Percentiles rank a stretch among this genome's conserved stretches.
phyloP scores from a whole-genome alignment of 2,329 filamentous ascomycete species.

The Calonectria pteridis region DNA sequence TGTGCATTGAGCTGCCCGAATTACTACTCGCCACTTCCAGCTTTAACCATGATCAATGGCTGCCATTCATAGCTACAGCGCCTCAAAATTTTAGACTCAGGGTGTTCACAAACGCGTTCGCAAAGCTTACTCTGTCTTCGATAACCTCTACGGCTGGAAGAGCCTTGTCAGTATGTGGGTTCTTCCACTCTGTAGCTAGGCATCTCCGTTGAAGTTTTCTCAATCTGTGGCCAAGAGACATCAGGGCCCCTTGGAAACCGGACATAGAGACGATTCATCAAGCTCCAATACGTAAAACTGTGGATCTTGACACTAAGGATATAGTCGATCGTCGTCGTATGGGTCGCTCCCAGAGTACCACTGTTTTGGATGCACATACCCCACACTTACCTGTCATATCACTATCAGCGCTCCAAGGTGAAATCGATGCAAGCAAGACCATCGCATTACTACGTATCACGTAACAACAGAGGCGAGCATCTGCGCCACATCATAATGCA shows the following conservation, averaged over 20 bases:
- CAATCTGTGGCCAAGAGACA: neutral
- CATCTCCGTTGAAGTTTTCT: no score
- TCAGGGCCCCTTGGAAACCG: neutral
- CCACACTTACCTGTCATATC: no score
- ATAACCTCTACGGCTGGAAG: no score
- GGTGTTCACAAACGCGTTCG: no score
- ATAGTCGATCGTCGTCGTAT: neutral
- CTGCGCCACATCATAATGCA: neutral
- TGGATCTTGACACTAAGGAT: neutral
- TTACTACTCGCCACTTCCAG: no score
- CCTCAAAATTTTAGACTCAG: no score
- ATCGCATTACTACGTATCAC: neutral
- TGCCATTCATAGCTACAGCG: neutral
- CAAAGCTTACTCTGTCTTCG: neutral
- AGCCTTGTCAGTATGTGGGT: no score
- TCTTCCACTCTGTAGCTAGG: no score
- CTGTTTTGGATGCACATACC: no score
- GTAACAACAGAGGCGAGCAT: neutral
- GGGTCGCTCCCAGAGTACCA: neutral
- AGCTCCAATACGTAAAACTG: no score
- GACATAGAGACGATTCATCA: neutral
- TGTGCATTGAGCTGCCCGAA: no score
- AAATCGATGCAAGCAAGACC: neutral
- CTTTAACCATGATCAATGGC: no score
- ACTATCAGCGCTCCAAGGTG: neutral